These are phyloP conservation scores for Raddia guianensis DNA, from an alignment of 176 grass and related monocot species.

Conservation along the genomic window DNA sequence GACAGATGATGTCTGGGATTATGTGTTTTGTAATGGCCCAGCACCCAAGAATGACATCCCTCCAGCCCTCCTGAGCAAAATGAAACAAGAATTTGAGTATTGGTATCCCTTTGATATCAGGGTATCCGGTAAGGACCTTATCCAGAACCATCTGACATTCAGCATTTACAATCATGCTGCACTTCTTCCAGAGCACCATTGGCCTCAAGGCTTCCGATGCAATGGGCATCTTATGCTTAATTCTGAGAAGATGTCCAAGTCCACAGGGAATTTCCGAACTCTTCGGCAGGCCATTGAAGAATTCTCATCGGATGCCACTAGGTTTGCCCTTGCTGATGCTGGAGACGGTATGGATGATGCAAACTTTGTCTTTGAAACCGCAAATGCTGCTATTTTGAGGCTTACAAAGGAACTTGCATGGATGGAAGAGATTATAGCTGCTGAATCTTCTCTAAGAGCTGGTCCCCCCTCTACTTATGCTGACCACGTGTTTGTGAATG, in stretches of 20 bases:
- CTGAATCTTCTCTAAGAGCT: slow-evolving; percentile 54
- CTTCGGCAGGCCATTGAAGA: slow-evolving; percentile 65
- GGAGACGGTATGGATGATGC: slow-evolving; percentile 82
- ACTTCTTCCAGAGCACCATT: slow-evolving; percentile 61
- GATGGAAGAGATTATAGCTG: slow-evolving; percentile 72
- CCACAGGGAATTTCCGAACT: slow-evolving; percentile 78
- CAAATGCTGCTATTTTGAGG: slow-evolving; percentile 68
- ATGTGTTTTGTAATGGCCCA: slow-evolving; percentile 57
- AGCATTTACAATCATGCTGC: slow-evolving; percentile 75
- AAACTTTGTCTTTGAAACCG: slow-evolving; percentile 80
- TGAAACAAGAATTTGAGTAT: slow-evolving; percentile 79
- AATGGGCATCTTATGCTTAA: slow-evolving; percentile 91
- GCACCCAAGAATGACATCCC: slow-evolving; percentile 56
- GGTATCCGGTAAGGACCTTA: slow-evolving; percentile 80
- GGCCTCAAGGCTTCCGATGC: slow-evolving; percentile 74
- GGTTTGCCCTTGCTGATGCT: slow-evolving; percentile 81
- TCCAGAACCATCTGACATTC: slow-evolving; percentile 79
- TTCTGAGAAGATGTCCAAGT: slow-evolving; percentile 86
- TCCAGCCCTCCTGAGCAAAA: slow-evolving; percentile 52
- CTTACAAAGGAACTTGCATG: slow-evolving; percentile 78
- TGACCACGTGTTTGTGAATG: slow-evolving; percentile 67
- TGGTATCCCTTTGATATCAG: slow-evolving; percentile 86
- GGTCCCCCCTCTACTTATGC: slow-evolving; percentile 53
- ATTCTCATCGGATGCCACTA: slow-evolving; percentile 75
- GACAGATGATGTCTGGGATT: slow-evolving; percentile 81